Percentiles rank a stretch among this genome's conserved stretches.
phyloP scores from a whole-genome alignment of 495 filamentous ascomycete species.

The Darksidea phi region DNA sequence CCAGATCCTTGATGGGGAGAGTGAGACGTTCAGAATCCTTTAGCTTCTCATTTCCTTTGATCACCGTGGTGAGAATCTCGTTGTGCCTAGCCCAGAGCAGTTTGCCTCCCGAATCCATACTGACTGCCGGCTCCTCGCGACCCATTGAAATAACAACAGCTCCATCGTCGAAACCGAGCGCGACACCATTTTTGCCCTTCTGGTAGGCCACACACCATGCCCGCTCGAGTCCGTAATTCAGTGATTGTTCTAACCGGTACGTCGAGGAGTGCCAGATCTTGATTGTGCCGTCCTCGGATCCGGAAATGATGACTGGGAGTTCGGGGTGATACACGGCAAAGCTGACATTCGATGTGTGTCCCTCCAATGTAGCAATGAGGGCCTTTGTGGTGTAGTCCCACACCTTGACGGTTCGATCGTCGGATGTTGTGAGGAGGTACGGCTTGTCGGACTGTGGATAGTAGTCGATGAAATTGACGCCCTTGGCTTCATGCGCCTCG shows the following conservation, averaged over 20 bases:
- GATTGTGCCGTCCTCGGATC: conserved; percentile 94
- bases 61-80: conserved; percentile 89
- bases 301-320: conserved; percentile 96
- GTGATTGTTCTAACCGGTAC: conserved; percentile 89
- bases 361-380: conserved; percentile 92
- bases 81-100: conserved; percentile 92
- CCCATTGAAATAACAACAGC: conserved; percentile 98
- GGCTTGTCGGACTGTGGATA: conserved; percentile 96
- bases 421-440: conserved; percentile 93
- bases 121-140: conserved; percentile 93
- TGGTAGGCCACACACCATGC: conserved; percentile 98
- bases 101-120: conserved; percentile 76
- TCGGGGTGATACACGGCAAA: conserved; percentile 98
- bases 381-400: conserved; percentile 99
- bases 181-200: conserved; percentile 86
- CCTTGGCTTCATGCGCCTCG: conserved; percentile 96
- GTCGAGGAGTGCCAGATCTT: conserved; percentile 99
- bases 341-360: conserved; percentile 97
- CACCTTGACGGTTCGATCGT: conserved; percentile 71
- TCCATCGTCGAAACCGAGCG: conserved; percentile 96
- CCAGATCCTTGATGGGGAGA: conserved; percentile 88
- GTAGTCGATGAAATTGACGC: conserved; percentile 96
- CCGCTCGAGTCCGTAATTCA: conserved; percentile 92
- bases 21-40: conserved; percentile 87
- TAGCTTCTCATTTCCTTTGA: conserved; percentile 83